Base-by-base conservation (phyloP, 176 grass and related monocot species). In the Ensete glaucum region DNA sequence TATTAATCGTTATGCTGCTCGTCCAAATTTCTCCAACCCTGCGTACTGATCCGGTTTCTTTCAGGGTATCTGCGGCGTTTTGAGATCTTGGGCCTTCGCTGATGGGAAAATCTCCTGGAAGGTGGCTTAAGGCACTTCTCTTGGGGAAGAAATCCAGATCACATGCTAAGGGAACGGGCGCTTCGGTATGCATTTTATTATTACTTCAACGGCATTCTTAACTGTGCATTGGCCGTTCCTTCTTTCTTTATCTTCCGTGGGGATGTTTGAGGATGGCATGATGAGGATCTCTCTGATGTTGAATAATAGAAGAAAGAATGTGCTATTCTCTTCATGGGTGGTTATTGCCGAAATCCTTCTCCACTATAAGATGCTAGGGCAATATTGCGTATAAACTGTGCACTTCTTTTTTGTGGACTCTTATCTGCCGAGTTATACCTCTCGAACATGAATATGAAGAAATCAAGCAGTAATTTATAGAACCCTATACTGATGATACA, bases 81-180 rank as follows among this genome's bases (percentile, higher is more conserved):
- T 62, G 19, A 63, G 69, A 15, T 12, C 48, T 70, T n/a, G 49
- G 43, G 2, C 16, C 52, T 53, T 49, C 50, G 12, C 12, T 8
- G 53, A 80, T 80, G 78, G 78, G 78, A 29, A 80, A 80, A 64
- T 80, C 78, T 11, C 78, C 78, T 27, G 69, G 21, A 58, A 72
- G 62, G 53, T 80, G 78, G 78, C 64, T 80, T 34, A 80, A 73
- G 57, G 64, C 69, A 20, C 43, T 80, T 48, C 78, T 80, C 23
- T 80, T 64, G 64, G 69, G 78, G 20, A 80, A 80, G 69, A 80
- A 80, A 73, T 62, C 56, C 14, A 80, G 57, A 73, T 80, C 78
- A 11, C 68, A 63, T 72, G 68, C 69, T 19, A 80, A 73, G 15
- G 69, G 69, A 80, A 80, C 15, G 55, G 58, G 73, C 73, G n/a